These are phyloP conservation scores for Tolypocladium cylindrosporum DNA, from an alignment of 2,329 filamentous ascomycete species.

Conservation along the genomic window DNA sequence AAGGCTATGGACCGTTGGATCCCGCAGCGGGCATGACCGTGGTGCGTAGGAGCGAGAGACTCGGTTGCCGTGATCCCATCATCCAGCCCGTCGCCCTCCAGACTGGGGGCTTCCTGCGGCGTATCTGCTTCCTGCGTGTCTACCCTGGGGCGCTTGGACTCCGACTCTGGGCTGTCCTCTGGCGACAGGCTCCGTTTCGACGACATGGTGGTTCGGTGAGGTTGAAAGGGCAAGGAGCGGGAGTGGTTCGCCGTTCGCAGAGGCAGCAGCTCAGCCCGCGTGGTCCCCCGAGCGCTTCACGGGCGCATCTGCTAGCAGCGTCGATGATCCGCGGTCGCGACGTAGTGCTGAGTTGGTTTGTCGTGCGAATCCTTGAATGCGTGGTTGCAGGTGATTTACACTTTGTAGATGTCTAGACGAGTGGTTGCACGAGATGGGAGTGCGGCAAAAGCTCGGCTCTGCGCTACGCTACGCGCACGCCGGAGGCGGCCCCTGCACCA, in stretches of 20 bases:
- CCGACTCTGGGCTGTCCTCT: conserved; percentile 13
- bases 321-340: neutral
- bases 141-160: conserved; percentile 19
- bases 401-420: neutral
- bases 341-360: neutral
- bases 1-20: conserved; percentile 47
- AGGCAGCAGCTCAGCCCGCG: neutral
- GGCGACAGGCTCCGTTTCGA: conserved; percentile 27
- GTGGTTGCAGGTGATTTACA: neutral
- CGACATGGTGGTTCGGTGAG: conserved; percentile 13
- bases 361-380: neutral
- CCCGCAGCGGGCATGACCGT: conserved; percentile 22
- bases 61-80: neutral
- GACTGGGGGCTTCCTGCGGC: neutral
- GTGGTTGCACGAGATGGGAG: neutral
- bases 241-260: too few relatives aligned
- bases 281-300: neutral
- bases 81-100: neutral
- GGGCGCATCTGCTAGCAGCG: neutral
- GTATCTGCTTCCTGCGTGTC: neutral
- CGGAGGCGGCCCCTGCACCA: neutral
- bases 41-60: conserved; percentile 17
- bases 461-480: neutral
- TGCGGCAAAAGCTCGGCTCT: neutral
- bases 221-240: neutral